Evolutionary conservation across 129 eudicot species (phyloP), one percentile per base, ranked within the genome.

Genomic region (Chrysanthemum seticuspe): DNA sequence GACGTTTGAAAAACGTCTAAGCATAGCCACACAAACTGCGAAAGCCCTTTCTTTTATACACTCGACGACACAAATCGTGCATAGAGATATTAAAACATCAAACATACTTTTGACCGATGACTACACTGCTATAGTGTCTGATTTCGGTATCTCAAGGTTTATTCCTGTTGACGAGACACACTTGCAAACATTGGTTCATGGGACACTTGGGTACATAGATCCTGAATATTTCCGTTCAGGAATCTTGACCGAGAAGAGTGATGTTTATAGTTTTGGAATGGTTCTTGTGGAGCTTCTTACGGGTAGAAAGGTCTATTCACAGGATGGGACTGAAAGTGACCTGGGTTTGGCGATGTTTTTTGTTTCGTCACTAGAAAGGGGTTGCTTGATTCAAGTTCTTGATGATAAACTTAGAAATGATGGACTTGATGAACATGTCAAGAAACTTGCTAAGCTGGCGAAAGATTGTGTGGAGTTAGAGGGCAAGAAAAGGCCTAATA

Each of bases 271-370:
- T 25, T 79, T 79, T 60, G 83, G 75, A 16, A 72, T 79, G 76
- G 70, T 79, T 51, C 78, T 79, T 49, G 74, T 79, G 48, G 83
- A 79, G 50, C 62, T 79, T n/a, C 83, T 79, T n/a, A 79, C 78
- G 0, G 74, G 83, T 3, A 52, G 19, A 62, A 77, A 70, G 57
- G 81, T 68, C 6, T 70, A 49, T 70, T 77, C 81, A 3, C 71
- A 60, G 0, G 76, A 62, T 62, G 62, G 70, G 10, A 69, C 65
- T 5, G 75, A 61, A 70, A 77, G 70, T 52, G 76, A 77, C 8
- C 12, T 69, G 71, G 81, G 81, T 16, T 60, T 77, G 65, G 81
- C 81, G 0, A 36, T 65, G 6, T 27, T 27, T 55, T 72, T 77
- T 23, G 72, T 78, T 48, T 78, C 67, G 5, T 78, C 62, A 4